phyloP scores from a whole-genome alignment of 2,329 filamentous ascomycete species.

The Phoma herbarum region DNA sequence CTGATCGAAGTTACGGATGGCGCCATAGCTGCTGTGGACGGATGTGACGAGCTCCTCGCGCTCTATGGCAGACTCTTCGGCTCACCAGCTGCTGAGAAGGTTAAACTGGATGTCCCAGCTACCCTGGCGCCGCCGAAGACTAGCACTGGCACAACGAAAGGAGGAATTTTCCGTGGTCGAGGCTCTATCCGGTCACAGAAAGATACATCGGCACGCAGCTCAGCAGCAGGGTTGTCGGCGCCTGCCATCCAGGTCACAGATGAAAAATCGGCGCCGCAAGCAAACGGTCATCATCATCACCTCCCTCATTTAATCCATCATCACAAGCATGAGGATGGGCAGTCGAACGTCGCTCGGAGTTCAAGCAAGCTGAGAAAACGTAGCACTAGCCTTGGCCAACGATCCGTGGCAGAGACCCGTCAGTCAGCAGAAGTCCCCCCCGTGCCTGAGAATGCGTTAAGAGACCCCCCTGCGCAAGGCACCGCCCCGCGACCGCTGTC shows the following conservation, averaged over 20 bases:
- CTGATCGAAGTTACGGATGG: constrained; percentile 86
- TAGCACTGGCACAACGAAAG: constrained; percentile 73
- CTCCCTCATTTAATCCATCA: constrained; percentile 46
- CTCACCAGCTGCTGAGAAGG: constrained; percentile 55
- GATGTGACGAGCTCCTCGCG: constrained; percentile 82
- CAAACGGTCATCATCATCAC: constrained; percentile 48
- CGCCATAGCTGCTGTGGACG: constrained; percentile 84
- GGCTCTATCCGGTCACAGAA: constrained; percentile 27
- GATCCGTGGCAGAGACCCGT: constrained; percentile 32
- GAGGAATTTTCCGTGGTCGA: constrained; percentile 76
- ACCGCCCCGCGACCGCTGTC: constrained; percentile 35
- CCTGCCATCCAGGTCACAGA: constrained; percentile 81
- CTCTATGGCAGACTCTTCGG: constrained; percentile 86
- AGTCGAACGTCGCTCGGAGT: constrained; percentile 47
- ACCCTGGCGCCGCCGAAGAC: constrained; percentile 65
- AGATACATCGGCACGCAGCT: constrained; percentile 29
- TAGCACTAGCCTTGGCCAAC: constrained; percentile 49
- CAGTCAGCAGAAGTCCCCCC: constrained; percentile 37
- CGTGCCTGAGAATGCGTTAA: constrained; percentile 31
- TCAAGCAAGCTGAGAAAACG: constrained; percentile 53
- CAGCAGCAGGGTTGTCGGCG: constrained; percentile 50
- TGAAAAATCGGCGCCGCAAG: constrained; percentile 56
- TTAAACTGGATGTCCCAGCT: constrained; percentile 53
- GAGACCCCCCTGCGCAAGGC: constrained; percentile 27
- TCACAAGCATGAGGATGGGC: constrained; percentile 48